Evolutionary conservation across 2,329 filamentous ascomycete species (phyloP).

Genomic region (Ascochyta koolunga): DNA sequence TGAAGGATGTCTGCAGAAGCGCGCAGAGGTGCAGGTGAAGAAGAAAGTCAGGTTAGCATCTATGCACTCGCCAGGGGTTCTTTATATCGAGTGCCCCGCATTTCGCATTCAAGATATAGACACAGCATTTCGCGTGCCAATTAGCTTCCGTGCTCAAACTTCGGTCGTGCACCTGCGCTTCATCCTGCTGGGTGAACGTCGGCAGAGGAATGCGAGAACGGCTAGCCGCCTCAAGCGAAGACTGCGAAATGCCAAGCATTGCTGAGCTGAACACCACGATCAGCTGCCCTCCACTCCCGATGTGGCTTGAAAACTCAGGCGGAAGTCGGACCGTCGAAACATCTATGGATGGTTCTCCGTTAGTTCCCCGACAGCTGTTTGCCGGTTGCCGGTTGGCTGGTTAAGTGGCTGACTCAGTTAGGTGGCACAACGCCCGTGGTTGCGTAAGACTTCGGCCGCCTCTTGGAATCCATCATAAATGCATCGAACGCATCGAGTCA

Average conservation of each 20-base stretch:
- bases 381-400: not conserved
- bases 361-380: not conserved
- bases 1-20: not conserved
- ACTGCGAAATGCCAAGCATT: conserved; percentile 1
- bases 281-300: not conserved
- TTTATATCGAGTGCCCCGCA: not conserved
- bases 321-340: not conserved
- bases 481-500: not conserved
- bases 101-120: not conserved
- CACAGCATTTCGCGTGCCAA: not conserved
- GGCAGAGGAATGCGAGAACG: not conserved
- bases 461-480: not conserved
- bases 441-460: not conserved
- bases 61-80: not conserved
- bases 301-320: not conserved
- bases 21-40: not conserved
- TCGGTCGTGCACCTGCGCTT: not conserved
- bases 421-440: not conserved
- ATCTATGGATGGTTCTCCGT: not conserved
- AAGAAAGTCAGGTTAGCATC: not conserved
- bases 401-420: not conserved
- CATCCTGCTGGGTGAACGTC: not conserved
- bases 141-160: not conserved
- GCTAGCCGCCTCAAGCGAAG: conserved; percentile 3
- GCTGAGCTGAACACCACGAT: not conserved